Evolutionary conservation across 805 yeast species (phyloP).

Genomic region (Clavispora phyllophila): DNA sequence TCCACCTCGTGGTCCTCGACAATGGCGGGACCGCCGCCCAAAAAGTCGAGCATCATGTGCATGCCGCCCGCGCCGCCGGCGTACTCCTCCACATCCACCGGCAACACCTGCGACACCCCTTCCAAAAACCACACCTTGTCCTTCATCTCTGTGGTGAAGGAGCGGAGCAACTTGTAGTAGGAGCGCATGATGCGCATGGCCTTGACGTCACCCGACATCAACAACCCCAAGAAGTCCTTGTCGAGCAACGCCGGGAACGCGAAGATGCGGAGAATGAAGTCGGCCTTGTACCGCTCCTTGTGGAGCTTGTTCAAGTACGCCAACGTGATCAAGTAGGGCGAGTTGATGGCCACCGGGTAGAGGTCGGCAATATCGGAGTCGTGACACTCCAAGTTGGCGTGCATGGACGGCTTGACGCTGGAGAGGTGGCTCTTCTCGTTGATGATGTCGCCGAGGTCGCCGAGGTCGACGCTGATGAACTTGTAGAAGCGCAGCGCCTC

Average conservation of each 20-base stretch:
- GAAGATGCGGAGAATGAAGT: constrained; percentile 80
- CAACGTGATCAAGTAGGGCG: constrained; percentile 83
- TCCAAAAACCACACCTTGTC: constrained; percentile 91
- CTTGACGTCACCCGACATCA: constrained; percentile 78
- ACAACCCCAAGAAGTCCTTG: constrained; percentile 65
- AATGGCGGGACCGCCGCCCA: constrained; percentile 59
- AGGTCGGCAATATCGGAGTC: constrained; percentile 80
- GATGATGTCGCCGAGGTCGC: constrained; percentile 77
- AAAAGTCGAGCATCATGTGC: constrained; percentile 86
- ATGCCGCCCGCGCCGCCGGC: constrained; percentile 84
- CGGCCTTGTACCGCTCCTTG: constrained; percentile 76
- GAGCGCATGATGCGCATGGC: constrained; percentile 91
- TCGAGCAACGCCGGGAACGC: constrained; percentile 92
- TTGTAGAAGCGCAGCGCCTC: constrained; percentile 40
- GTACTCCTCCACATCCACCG: constrained; percentile 87
- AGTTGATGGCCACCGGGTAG: constrained; percentile 76
- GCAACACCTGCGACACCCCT: constrained; percentile 75
- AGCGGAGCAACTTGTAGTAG: constrained; percentile 75
- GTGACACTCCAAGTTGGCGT: constrained; percentile 69
- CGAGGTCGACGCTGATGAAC: constrained; percentile 76
- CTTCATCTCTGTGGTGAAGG: constrained; percentile 81
- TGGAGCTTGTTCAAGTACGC: constrained; percentile 82
- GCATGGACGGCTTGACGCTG: constrained; percentile 21
- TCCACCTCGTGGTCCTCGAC: constrained; percentile 35
- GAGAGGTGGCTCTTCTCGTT: constrained; percentile 31